A percentile compares a stretch with the other conserved stretches of the same genome.
Evolutionary conservation across 1,284 basidiomycete genomes (phyloP).

Genomic region (Veloporphyrellus conicus): DNA sequence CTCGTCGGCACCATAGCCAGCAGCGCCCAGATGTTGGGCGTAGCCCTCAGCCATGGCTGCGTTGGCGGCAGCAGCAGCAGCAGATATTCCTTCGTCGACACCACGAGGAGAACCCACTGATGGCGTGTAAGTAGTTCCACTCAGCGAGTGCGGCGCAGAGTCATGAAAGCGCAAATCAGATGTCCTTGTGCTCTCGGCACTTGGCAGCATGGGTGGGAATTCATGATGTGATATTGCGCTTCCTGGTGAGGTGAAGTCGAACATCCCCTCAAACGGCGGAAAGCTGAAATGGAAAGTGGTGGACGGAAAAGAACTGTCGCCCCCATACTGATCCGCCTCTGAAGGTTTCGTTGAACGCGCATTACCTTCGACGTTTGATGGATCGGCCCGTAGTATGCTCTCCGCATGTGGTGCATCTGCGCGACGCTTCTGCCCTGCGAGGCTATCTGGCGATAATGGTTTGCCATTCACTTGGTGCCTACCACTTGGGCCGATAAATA

Average conservation of each 20-base stretch:
- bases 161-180: conserved; percentile 36
- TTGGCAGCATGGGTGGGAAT: conserved; percentile 34
- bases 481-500: conserved; percentile 54
- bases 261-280: conserved; percentile 65
- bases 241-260: conserved; percentile 42
- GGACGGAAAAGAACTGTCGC: conserved; percentile 61
- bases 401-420: conserved; percentile 72
- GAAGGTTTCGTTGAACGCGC: conserved; percentile 23
- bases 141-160: conserved; percentile 34
- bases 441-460: conserved; percentile 57
- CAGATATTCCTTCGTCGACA: conserved; percentile 50
- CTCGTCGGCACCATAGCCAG: conserved; percentile 52
- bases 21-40: conserved; percentile 51
- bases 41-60: conserved; percentile 66
- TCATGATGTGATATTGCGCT: conserved; percentile 31
- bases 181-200: conserved; percentile 25
- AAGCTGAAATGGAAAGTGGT: conserved; percentile 76
- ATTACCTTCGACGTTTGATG: conserved; percentile 51
- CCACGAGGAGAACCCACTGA: conserved; percentile 36
- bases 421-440: conserved; percentile 66
- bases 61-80: conserved; percentile 60
- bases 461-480: conserved; percentile 77
- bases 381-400: conserved; percentile 72
- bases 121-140: conserved; percentile 38
- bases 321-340: conserved; percentile 37